Evolutionary conservation across 306 rosid species (phyloP), one percentile per base, ranked within the genome.

Genomic region (Fagus crenata): DNA sequence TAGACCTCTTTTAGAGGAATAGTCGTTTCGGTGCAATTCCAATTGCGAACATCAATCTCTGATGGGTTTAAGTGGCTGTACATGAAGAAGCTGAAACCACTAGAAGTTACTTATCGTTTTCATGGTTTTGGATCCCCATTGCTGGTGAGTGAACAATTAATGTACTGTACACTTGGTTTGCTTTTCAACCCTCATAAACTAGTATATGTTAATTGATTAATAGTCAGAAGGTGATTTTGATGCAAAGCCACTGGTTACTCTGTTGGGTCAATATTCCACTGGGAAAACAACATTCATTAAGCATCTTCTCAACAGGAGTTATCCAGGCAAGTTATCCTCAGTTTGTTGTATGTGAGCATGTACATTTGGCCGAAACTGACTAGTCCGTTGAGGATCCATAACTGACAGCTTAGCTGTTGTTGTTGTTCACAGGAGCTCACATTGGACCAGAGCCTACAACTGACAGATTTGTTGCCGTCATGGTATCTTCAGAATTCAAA

Each of bases 391-490:
- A 22, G 28, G 28, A 22, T 22, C 28, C 28, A 22, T 22, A 22
- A 22, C 28, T 22, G 28, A 22, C 0, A 0, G 28, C 28, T 0
- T 22, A 22, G 28, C 28, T 22, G 28, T 22, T 22, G 28, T 22
- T 22, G 28, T 22, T 77, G 49, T 73, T 75, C 67, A 43, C 83
- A 95, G 99, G 99, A 77, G 96, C 99, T 84, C 97, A 95, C 83
- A 95, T 95, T 81, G 99, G 99, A 80, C 99, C 99, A 0, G 99
- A 95, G 78, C 99, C 97, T 75, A 95, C 99, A 59, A 95, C 99
- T 0, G 99, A 95, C 85, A 90, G 99, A 82, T 95, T 95, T 89
- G 99, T 95, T 80, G 99, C 87, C 67, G 96, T 95, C 73, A 95
- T 95, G 99, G 99, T 95, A 90, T 49, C 81, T 75, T 13, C 28